Evolutionary conservation across 306 rosid species (phyloP).

Genomic region (Benincasa hispida): DNA sequence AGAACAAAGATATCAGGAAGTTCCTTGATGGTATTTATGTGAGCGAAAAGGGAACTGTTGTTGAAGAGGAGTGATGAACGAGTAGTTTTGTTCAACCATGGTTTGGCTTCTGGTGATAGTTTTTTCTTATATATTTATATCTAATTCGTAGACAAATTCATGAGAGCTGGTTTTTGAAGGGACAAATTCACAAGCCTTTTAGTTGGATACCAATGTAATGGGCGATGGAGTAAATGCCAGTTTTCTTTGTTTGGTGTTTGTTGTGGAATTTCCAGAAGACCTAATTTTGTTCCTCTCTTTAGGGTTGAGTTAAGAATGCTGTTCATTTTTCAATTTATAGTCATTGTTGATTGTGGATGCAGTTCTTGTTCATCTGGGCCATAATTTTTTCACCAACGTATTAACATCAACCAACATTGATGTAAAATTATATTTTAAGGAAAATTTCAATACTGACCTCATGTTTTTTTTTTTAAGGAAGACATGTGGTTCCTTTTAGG

Average conservation of each 20-base stretch:
- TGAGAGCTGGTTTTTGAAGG: neutral
- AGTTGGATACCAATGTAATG: neutral
- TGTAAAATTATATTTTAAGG: neutral
- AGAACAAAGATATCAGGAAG: conserved; percentile 5
- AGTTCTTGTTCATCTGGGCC: neutral
- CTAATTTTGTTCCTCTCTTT: neutral
- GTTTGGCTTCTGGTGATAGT: neutral
- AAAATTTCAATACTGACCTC: neutral
- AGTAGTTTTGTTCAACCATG: neutral
- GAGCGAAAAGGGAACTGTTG: neutral
- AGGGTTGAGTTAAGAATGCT: neutral
- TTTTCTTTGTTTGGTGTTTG: neutral
- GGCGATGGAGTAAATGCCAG: neutral
- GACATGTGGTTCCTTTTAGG: too few species aligned
- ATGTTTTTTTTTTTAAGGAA: neutral
- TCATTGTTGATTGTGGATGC: neutral
- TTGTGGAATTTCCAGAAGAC: neutral
- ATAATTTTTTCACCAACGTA: neutral
- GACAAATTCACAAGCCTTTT: neutral
- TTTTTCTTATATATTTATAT: neutral
- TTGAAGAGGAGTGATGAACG: neutral
- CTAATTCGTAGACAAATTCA: neutral
- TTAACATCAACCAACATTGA: neutral
- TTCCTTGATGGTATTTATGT: conserved; percentile 8
- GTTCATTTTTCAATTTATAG: neutral